Base-by-base conservation (phyloP, 163 green algal genomes). In the Scenedesmus sp. region DNA sequence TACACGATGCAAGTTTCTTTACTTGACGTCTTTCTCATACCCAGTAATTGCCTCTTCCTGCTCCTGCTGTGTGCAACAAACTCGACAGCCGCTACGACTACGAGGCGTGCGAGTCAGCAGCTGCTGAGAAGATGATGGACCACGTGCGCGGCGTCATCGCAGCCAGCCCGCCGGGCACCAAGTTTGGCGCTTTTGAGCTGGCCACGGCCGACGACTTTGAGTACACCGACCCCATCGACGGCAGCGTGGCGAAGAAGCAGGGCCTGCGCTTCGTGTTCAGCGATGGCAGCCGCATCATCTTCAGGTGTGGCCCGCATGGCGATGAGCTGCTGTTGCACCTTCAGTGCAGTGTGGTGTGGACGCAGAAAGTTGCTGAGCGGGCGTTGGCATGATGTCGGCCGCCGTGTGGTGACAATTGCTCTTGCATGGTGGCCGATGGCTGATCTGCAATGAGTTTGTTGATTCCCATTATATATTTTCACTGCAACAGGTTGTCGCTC, bases 161-260 rank as follows among this genome's bases (percentile, higher is more conserved):
- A 0, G 92, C 90, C 93, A 96, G 85, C 86, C 76, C 89, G 22
- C 70, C 91, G 78, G 97, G 96, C 51, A 95, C 96, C 93, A 97
- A 97, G 93, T 96, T 98, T 49, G 98, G 98, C 35, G 88, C 94
- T 40, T 99, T 98, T 90, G 95, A 94, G 83, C 91, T 99, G 61
- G 94, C 96, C 18, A 94, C 94, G 13, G 98, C 83, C 15, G 98
- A 99, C 92, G 97, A 99, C 94, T 99, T 99, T 94, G 94, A 95
- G 78, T 99, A 99, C 96, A 99, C 96, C 10, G 98, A 99, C 94
- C 98, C 98, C 85, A 98, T 99, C 65, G 98, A 99, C 89, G 98
- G 98, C 95, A 97, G 92, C 86, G 97, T 99, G 90, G 97, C 98
- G 42, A 96, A 94, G 65, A 97, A 98, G 93, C 98, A 99, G 96